Evolutionary conservation across 2,329 filamentous ascomycete genomes (phyloP).

Genomic region (Colletotrichum sp.): DNA sequence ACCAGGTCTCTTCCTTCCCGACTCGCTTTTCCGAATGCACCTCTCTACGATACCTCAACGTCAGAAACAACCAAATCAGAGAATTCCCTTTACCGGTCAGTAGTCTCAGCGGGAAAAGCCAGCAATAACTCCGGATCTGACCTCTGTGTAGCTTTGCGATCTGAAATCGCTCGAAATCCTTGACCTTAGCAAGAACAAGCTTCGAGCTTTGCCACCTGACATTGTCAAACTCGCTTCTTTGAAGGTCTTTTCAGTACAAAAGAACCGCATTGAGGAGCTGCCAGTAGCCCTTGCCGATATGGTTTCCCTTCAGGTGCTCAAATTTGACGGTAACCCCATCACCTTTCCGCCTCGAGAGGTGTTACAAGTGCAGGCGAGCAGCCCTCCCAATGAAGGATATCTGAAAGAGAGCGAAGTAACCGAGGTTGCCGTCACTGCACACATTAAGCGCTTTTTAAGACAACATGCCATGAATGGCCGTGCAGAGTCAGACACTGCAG

Average conservation of each 20-base stretch:
- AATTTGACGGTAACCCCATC: constrained; percentile 84
- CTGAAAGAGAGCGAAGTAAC: constrained; percentile 69
- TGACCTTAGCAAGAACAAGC: constrained; percentile 88
- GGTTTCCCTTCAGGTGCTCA: constrained; percentile 86
- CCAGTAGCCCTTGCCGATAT: constrained; percentile 88
- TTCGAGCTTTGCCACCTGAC: constrained; percentile 77
- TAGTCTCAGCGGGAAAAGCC: constrained; percentile 4
- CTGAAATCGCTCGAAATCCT: constrained; percentile 89
- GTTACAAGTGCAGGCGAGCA: constrained; percentile 62
- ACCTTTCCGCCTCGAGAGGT: constrained; percentile 78
- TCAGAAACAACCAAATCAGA: constrained; percentile 76
- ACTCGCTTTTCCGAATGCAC: constrained; percentile 76
- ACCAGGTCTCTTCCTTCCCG: constrained; percentile 74
- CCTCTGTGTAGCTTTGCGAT: constrained; percentile 73
- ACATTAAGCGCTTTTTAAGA: constrained; percentile 67
- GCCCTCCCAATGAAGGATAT: constrained; percentile 59
- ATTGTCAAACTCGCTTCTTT: constrained; percentile 83
- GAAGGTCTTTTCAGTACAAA: constrained; percentile 87
- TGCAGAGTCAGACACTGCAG: constrained; percentile 60
- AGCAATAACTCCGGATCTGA: constrained; percentile 22
- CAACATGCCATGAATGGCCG: constrained; percentile 57
- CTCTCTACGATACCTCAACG: constrained; percentile 80
- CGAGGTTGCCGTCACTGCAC: constrained; percentile 63
- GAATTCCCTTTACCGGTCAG: constrained; percentile 64
- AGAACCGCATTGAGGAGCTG: constrained; percentile 85